These are phyloP conservation scores for Venturia oleaginea DNA, from an alignment of 2,329 filamentous ascomycete genomes.

Conservation along the genomic window DNA sequence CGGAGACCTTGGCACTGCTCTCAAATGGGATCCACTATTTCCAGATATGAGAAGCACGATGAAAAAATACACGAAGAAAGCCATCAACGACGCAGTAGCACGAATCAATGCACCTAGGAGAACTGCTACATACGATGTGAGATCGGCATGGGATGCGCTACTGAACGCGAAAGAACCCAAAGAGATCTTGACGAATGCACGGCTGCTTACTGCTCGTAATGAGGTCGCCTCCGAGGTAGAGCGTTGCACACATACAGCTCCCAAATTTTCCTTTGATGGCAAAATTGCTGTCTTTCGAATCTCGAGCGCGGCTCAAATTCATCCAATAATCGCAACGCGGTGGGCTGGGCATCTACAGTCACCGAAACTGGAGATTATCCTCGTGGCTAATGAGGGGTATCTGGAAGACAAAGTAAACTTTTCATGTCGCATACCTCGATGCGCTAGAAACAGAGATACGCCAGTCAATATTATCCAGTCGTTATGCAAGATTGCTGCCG, in stretches of 20 bases:
- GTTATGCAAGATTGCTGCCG: constrained; percentile 42
- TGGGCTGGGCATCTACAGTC: constrained; percentile 55
- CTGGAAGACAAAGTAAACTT: constrained; percentile 56
- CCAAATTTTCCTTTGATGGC: constrained; percentile 54
- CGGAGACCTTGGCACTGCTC: constrained; percentile 53
- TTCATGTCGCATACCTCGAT: constrained; percentile 52
- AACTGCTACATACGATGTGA: constrained; percentile 52
- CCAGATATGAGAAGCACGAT: constrained; percentile 55
- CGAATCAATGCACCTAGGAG: constrained; percentile 57
- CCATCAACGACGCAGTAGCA: constrained; percentile 53
- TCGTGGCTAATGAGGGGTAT: constrained; percentile 61
- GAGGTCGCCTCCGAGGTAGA: constrained; percentile 55
- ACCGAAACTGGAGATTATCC: constrained; percentile 51
- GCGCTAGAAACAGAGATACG: constrained; percentile 43
- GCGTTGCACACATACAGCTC: constrained; percentile 51
- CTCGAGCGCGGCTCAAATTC: constrained; percentile 50
- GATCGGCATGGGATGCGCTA: constrained; percentile 52
- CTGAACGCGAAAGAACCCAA: constrained; percentile 41
- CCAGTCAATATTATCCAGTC: constrained; percentile 56
- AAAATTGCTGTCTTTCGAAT: constrained; percentile 56
- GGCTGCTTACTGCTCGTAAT: constrained; percentile 44
- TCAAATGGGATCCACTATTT: constrained; percentile 59
- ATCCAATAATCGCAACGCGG: constrained; percentile 57
- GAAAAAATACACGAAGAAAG: constrained; percentile 52
- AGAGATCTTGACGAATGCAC: constrained; percentile 40